phyloP scores from a whole-genome alignment of 2,329 filamentous ascomycete genomes.

The Alternaria alternata region DNA sequence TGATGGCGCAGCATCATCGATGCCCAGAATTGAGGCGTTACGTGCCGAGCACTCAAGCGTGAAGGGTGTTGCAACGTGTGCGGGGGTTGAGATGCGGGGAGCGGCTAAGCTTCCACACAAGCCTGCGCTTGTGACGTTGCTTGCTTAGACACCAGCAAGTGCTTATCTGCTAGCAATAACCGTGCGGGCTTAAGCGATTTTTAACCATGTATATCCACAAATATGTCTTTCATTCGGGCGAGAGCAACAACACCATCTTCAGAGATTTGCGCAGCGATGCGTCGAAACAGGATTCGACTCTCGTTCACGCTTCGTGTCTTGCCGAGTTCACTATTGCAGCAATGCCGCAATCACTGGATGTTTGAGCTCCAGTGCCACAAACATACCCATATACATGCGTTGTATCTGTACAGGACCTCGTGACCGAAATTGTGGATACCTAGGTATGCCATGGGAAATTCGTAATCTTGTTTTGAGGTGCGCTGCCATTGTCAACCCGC shows the following conservation, averaged over 20 bases:
- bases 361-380: neutral
- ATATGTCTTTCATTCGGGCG: neutral
- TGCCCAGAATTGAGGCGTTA: constrained; percentile 11
- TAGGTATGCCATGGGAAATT: neutral
- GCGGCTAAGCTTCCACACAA: constrained; percentile 26
- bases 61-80: constrained; percentile 1
- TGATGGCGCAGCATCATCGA: neutral
- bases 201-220: neutral
- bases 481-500: neutral
- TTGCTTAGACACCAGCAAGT: constrained; percentile 13
- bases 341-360: neutral
- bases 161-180: neutral
- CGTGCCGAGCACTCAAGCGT: neutral
- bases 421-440: neutral
- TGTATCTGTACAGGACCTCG: neutral
- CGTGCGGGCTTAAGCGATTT: neutral
- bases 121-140: constrained; percentile 22
- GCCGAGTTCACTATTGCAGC: neutral
- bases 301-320: neutral
- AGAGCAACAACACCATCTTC: neutral
- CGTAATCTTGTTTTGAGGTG: neutral
- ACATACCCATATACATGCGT: neutral
- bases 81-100: constrained; percentile 12
- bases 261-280: neutral
- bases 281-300: neutral